Base-by-base conservation (phyloP, 306 rosid genomes). In the Castanea crenata region DNA sequence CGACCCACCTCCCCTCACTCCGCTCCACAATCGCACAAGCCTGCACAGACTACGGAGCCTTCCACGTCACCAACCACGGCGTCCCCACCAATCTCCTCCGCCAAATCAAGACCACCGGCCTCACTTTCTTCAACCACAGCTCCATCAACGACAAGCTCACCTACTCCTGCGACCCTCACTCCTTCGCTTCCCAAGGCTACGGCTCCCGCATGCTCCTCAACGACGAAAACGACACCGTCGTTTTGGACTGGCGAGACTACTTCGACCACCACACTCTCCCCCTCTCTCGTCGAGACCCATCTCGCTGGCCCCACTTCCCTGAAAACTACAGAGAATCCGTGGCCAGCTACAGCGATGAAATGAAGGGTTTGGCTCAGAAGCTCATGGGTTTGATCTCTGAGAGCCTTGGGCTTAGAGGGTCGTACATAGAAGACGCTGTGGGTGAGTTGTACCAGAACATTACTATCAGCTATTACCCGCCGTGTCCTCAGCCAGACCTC, bases 211-310 rank as follows among this genome's bases (percentile, higher is more conserved):
- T 95, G 99, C 87, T 95, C 20, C 76, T 76, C 4, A 55, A 21
- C 59, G 78, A 86, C 25, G 59, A 74, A 31, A 82, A 84, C 74
- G 84, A 85, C 57, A 55, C 80, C 67, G 89, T 59, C 27, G 77
- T 83, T 1, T 81, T 95, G 52, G 99, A 95, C 74, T 95, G 99
- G 99, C 88, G 98, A 73, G 98, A 95, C 76, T 95, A 92, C 85
- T 92, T 95, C 75, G 93, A 95, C 54, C 98, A 95, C 85, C 98
- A 95, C 79, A 91, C 98, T 1, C 76, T 91, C 4, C 99, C 98
- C 4, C 87, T 92, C 55, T 85, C 90, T 46, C 98, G 99, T 31
- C 93, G 97, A 20, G 72, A 94, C 83, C 91, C 97, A 58, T 62
- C 76, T 69, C 78, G 81, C 3, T 95, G 99, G 98, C 97, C 99